Conservation (phyloP, 2,329 filamentous ascomycete genomes). For the Ramularia collo-cygni region DNA sequence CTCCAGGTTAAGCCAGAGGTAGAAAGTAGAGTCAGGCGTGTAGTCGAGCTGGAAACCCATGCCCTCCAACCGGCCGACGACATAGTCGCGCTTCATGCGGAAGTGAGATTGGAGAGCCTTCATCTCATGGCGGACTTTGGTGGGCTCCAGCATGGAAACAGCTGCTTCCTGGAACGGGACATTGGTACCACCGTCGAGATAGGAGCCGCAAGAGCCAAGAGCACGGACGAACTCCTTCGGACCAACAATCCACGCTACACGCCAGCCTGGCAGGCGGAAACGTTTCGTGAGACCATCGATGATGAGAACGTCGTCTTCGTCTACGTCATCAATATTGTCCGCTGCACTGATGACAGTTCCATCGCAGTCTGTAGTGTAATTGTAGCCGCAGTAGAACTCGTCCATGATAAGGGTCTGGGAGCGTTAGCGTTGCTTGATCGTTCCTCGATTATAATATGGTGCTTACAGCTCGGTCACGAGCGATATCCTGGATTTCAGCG, state of each 20-base stretch:
- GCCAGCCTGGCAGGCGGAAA: slow-evolving; percentile 92
- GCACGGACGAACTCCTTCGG: slow-evolving; percentile 95
- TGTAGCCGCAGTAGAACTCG: slow-evolving; percentile 91
- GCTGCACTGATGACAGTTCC: slow-evolving; percentile 83
- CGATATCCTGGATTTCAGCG: slow-evolving; percentile 85
- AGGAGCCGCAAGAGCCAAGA: slow-evolving; percentile 85
- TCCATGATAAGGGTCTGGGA: slow-evolving; percentile 94
- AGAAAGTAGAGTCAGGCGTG: slow-evolving; percentile 88
- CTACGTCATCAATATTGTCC: slow-evolving; percentile 81
- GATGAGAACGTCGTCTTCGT: slow-evolving; percentile 77
- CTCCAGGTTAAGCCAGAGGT: slow-evolving; percentile 67
- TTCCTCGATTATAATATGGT: too few relatives aligned
- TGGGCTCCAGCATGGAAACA: slow-evolving; percentile 84
- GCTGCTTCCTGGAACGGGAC: slow-evolving; percentile 94
- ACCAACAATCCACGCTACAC: slow-evolving; percentile 91
- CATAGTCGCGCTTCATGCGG: slow-evolving; percentile 87
- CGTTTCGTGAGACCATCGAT: slow-evolving; percentile 95
- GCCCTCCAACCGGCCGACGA: slow-evolving; percentile 66
- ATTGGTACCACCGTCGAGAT: slow-evolving; percentile 90
- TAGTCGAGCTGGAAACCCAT: slow-evolving; percentile 80
- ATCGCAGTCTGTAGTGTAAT: slow-evolving; percentile 89
- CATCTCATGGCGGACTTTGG: slow-evolving; percentile 78
- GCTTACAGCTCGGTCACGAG: slow-evolving; percentile 77
- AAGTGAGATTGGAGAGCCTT: slow-evolving; percentile 82
- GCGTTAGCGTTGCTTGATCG: too few relatives aligned